phyloP scores from a whole-genome alignment of 2,329 filamentous ascomycete species.

The Cercospora sesami region DNA sequence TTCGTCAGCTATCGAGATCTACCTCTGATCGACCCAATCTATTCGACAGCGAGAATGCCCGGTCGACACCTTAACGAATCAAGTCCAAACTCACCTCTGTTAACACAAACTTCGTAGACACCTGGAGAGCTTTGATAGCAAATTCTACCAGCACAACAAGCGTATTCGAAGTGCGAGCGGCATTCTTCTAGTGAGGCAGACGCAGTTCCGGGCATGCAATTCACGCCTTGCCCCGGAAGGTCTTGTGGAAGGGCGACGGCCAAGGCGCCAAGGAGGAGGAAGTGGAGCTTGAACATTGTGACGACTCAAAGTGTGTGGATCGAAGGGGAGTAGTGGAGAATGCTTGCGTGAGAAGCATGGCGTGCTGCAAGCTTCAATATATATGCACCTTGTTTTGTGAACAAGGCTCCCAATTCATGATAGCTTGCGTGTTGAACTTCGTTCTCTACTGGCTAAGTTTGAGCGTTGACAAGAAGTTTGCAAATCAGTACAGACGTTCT shows the following conservation, averaged over 20 bases:
- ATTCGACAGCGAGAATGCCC: too few species aligned
- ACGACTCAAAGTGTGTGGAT: background rate
- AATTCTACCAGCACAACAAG: background rate
- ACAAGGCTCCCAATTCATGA: background rate
- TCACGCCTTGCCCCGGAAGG: background rate
- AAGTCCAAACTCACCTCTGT: background rate
- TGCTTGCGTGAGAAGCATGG: background rate
- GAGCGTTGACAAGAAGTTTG: background rate
- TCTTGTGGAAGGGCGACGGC: background rate
- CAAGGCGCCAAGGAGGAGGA: background rate
- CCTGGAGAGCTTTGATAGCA: constrained; percentile 1
- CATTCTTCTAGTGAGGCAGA: background rate
- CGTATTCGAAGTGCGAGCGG: background rate
- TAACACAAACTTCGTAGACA: background rate
- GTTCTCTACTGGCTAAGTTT: too few species aligned
- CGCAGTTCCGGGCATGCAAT: background rate
- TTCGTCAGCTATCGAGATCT: background rate
- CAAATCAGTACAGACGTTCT: background rate
- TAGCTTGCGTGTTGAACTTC: background rate
- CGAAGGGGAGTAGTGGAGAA: background rate
- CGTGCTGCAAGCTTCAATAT: background rate
- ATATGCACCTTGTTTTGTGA: background rate
- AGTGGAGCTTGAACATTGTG: background rate
- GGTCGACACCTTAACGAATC: too few species aligned
- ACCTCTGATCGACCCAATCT: background rate